phyloP scores from a whole-genome alignment of 805 yeast genomes.

The Candida anglica region DNA sequence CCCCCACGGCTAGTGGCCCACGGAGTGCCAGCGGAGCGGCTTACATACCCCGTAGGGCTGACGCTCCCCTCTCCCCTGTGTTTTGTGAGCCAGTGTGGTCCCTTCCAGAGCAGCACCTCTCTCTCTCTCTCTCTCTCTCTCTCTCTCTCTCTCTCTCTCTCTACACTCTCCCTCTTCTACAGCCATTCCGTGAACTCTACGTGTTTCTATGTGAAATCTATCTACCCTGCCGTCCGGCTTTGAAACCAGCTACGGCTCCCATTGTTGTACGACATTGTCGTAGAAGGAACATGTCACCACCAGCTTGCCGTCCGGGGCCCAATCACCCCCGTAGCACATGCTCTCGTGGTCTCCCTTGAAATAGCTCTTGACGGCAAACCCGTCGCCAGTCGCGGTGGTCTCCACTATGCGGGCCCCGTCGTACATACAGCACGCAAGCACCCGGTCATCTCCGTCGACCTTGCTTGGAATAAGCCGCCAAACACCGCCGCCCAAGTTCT shows the following conservation, averaged over 20 bases:
- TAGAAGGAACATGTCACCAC: constrained; percentile 89
- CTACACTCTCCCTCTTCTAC: background rate
- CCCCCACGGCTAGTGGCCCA: no score
- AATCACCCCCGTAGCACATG: constrained; percentile 95
- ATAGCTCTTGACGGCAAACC: constrained; percentile 31
- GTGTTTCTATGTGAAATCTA: no score
- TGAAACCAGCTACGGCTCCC: no score
- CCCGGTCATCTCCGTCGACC: constrained; percentile 32
- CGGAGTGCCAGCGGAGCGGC: no score
- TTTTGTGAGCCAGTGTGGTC: no score
- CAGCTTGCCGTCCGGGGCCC: constrained; percentile 48
- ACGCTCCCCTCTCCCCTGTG: no score
- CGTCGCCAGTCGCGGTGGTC: constrained; percentile 7
- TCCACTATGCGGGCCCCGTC: constrained; percentile 78
- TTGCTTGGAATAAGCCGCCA: constrained; percentile 82
- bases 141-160: constrained; percentile 1
- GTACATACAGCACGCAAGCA: constrained; percentile 90
- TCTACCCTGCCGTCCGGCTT: background rate
- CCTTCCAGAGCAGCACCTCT: no score
- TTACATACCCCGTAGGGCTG: no score
- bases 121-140: constrained; percentile 1
- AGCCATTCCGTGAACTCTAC: constrained; percentile 6
- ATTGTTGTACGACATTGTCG: constrained; percentile 75
- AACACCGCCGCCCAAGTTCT: constrained; percentile 85
- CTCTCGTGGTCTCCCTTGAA: constrained; percentile 76